A percentile compares a stretch with the other conserved stretches of the same genome.
Conservation (phyloP, 2,329 filamentous ascomycete species). For the Niveomyces coronatus region DNA sequence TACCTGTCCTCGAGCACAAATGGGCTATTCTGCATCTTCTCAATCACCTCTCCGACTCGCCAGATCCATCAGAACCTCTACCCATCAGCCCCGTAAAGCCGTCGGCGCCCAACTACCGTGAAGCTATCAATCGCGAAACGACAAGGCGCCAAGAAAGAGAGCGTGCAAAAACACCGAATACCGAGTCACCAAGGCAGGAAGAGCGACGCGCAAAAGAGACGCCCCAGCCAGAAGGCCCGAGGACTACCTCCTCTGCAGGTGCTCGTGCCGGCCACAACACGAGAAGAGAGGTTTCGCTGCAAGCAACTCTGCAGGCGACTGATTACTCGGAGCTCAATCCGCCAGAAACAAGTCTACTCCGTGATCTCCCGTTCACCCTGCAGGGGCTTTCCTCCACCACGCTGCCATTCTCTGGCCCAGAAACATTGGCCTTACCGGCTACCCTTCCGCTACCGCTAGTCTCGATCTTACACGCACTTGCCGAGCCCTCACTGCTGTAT, state of each 20-base stretch:
- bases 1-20: slow-evolving; percentile 89
- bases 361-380: slow-evolving; percentile 83
- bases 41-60: slow-evolving; percentile 67
- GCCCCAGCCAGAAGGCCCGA: slow-evolving; percentile 43
- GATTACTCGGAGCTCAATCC: slow-evolving; percentile 49
- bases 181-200: slow-evolving; percentile 25
- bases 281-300: slow-evolving; percentile 43
- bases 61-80: slow-evolving; percentile 42
- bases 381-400: slow-evolving; percentile 86
- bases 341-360: slow-evolving; percentile 54
- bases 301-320: slow-evolving; percentile 46
- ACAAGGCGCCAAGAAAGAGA: slow-evolving; percentile 28
- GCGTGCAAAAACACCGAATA: slow-evolving; percentile 22
- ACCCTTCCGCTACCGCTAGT: slow-evolving; percentile 76
- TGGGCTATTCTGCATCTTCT: slow-evolving; percentile 93
- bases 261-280: slow-evolving; percentile 23
- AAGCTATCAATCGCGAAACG: slow-evolving; percentile 26
- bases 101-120: slow-evolving; percentile 26
- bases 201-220: slow-evolving; percentile 41
- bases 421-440: slow-evolving; percentile 63
- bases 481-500: slow-evolving; percentile 91
- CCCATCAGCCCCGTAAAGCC: slow-evolving; percentile 34
- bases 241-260: slow-evolving; percentile 32
- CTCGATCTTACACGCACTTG: slow-evolving; percentile 77
- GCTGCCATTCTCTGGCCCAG: slow-evolving; percentile 61